These are phyloP conservation scores for Tylopilus rubrobrunneus DNA, from an alignment of 768 basidiomycete genomes.

Conservation along the genomic window DNA sequence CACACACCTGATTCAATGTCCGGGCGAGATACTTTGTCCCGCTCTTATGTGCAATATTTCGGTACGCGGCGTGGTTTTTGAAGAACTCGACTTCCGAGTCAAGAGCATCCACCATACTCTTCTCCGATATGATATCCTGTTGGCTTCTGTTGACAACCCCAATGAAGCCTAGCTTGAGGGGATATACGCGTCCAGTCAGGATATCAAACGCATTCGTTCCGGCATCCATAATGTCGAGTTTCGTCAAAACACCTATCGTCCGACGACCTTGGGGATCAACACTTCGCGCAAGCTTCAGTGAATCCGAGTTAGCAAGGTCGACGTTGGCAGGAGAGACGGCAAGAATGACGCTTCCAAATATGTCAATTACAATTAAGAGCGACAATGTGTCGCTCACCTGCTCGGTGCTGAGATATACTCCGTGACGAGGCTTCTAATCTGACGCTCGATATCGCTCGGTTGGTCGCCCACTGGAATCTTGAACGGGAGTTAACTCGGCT, in stretches of 20 bases:
- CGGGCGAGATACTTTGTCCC: conserved; percentile 95
- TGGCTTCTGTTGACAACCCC: conserved; percentile 98
- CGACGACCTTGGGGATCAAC: conserved; percentile 96
- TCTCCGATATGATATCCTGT: conserved; percentile 89
- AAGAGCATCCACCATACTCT: conserved; percentile 80
- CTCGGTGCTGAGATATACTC: conserved; percentile 98
- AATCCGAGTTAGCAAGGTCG: conserved; percentile 97
- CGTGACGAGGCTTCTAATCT: conserved; percentile 90
- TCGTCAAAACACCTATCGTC: conserved; percentile 95
- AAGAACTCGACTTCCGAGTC: conserved; percentile 91
- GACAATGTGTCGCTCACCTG: conserved; percentile 49
- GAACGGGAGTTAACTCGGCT: background rate
- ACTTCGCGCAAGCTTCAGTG: conserved; percentile 91
- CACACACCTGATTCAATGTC: conserved; percentile 82
- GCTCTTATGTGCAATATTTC: conserved; percentile 95
- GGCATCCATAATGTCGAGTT: conserved; percentile 98
- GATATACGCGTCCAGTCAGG: conserved; percentile 94
- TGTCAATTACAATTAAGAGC: conserved; percentile 4
- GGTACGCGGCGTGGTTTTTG: conserved; percentile 81
- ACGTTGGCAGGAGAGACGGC: conserved; percentile 98
- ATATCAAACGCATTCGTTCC: conserved; percentile 97
- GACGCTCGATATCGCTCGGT: conserved; percentile 95
- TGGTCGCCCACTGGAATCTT: conserved; percentile 96
- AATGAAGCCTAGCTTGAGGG: conserved; percentile 96
- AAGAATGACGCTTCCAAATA: conserved; percentile 74